These are phyloP conservation scores for Magnusiomyces paraingens DNA, from an alignment of 1,139 yeast genomes.

Conservation along the genomic window DNA sequence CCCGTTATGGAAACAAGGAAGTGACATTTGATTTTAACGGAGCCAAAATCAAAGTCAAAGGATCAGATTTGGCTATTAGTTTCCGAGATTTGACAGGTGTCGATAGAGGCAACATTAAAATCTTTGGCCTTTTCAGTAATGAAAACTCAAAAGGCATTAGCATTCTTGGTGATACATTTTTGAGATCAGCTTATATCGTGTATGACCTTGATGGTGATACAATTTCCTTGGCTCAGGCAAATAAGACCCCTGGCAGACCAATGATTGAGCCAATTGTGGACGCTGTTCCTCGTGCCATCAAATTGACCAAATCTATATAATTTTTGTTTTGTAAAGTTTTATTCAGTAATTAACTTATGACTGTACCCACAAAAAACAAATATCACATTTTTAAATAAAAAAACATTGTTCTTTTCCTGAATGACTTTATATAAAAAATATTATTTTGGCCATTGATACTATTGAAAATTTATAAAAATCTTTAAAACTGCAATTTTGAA, in stretches of 20 bases:
- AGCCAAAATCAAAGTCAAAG: constrained; percentile 10
- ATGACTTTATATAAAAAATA: no score
- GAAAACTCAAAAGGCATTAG: constrained; percentile 18
- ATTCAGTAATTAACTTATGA: no score
- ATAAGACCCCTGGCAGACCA: constrained; percentile 5
- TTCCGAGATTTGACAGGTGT: constrained; percentile 10
- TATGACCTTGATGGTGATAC: constrained; percentile 50
- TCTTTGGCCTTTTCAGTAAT: constrained; percentile 2
- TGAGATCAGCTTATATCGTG: constrained; percentile 53
- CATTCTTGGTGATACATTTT: constrained; percentile 57
- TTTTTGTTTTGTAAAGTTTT: no score
- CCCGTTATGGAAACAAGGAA: constrained; percentile 3
- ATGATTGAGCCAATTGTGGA: constrained; percentile 19
- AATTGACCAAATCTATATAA: no score
- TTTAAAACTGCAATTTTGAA: no score
- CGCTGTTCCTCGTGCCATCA: constrained; percentile 13
- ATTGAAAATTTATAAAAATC: no score
- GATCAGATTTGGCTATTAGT: constrained; percentile 4
- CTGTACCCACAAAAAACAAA: no score
- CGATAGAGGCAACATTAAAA: constrained; percentile 4
- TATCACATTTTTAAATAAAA: no score
- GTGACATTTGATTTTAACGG: constrained; percentile 12
- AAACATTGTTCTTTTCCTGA: no score
- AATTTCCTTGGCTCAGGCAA: constrained; percentile 26
- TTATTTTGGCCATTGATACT: no score